phyloP scores from a whole-genome alignment of 2,329 filamentous ascomycete species.

The Pestalotiopsis sp. region DNA sequence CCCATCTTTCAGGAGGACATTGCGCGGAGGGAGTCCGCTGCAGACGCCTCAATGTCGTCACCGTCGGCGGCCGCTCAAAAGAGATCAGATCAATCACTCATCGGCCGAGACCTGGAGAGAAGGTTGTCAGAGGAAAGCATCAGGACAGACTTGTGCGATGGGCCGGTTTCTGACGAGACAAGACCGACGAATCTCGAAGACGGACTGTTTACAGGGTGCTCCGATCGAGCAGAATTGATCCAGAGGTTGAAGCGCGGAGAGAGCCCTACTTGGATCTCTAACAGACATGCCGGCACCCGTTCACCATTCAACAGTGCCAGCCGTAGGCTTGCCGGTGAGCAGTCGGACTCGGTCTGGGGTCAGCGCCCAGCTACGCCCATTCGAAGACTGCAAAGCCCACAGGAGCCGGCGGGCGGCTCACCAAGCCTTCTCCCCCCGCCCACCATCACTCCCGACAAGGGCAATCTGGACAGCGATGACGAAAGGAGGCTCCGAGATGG shows the following conservation, averaged over 20 bases:
- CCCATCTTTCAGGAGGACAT: constrained; percentile 59
- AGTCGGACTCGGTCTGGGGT: constrained; percentile 39
- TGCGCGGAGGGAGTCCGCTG: constrained; percentile 34
- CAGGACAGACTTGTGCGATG: constrained; percentile 61
- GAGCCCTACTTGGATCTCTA: constrained; percentile 72
- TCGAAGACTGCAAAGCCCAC: constrained; percentile 25
- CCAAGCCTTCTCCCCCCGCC: constrained; percentile 45
- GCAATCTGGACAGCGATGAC: constrained; percentile 32
- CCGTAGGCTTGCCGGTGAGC: constrained; percentile 12
- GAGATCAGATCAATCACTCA: background rate
- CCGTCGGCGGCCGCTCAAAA: constrained; percentile 18
- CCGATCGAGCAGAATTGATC: constrained; percentile 77
- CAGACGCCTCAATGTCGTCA: constrained; percentile 22
- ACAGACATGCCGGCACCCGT: constrained; percentile 45
- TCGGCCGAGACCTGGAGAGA: constrained; percentile 24
- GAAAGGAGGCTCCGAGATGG: constrained; percentile 52
- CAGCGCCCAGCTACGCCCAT: constrained; percentile 36
- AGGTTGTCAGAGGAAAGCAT: constrained; percentile 61
- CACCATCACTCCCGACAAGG: constrained; percentile 49
- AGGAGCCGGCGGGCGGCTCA: constrained; percentile 33
- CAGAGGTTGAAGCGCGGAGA: constrained; percentile 79
- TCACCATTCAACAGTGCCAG: background rate
- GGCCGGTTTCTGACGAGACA: constrained; percentile 48
- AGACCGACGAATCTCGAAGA: constrained; percentile 30
- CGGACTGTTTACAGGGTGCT: constrained; percentile 35